Evolutionary conservation across 169 alveolate genomes (phyloP).

Genomic region (Perkinsus marinus): DNA sequence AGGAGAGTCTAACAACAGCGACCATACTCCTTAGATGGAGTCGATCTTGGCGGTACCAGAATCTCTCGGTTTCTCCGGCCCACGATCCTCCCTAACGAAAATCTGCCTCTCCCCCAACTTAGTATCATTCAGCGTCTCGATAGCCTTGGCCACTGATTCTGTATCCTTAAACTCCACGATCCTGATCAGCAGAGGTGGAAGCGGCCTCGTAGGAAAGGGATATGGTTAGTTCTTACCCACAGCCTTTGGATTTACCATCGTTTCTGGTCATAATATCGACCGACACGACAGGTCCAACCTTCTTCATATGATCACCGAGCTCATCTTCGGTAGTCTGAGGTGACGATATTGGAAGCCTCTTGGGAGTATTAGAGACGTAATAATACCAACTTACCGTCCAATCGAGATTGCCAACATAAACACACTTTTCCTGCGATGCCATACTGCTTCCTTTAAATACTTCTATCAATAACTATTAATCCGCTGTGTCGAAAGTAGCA

Average conservation of each 20-base stretch:
- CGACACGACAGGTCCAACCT: neutral
- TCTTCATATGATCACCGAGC: neutral
- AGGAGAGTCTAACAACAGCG: neutral
- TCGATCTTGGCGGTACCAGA: neutral
- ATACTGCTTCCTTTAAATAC: neutral
- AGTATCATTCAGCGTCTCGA: constrained; percentile 26
- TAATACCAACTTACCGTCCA: neutral
- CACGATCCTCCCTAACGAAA: constrained; percentile 26
- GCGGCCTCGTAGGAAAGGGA: neutral
- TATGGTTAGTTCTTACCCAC: neutral
- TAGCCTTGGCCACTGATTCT: constrained; percentile 22
- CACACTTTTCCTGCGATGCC: neutral
- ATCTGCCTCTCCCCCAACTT: constrained; percentile 15
- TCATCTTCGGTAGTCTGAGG: neutral
- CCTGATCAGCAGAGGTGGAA: neutral
- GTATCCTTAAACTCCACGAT: constrained; percentile 22
- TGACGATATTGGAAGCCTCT: neutral
- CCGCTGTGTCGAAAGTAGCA: neutral
- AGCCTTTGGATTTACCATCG: neutral
- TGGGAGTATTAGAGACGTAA: too few species aligned
- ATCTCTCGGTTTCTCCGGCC: neutral
- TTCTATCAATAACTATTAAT: neutral
- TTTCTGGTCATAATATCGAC: neutral
- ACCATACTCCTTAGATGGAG: neutral
- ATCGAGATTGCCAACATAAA: neutral